Base-by-base conservation (phyloP, 75 land plant genomes). In the Cunninghamia lanceolata region DNA sequence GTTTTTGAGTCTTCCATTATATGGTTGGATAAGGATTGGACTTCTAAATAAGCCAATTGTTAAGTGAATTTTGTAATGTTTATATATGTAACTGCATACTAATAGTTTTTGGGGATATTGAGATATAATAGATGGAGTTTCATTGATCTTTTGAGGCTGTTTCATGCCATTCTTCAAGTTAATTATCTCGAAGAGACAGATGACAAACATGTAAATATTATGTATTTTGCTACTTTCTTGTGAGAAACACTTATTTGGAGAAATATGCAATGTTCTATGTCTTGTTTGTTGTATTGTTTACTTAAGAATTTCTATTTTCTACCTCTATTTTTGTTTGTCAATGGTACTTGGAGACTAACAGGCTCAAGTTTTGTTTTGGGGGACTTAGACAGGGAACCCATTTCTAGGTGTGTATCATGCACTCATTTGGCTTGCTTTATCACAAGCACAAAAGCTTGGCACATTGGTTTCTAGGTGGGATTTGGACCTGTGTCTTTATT, bases 91-190 rank as follows among this genome's bases (percentile, higher is more conserved):
- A 80, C 50, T 4, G 45, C 30, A n/a, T 71, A 11, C 30, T 80
- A n/a, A 28, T 10, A 80, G 9, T 80, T 45, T 80, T 2, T 71
- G 75, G 47, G 15, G 50, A 10, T 80, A 71, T 21, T 80, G 82
- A 45, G 82, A 2, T 80, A 32, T 45, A 43, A 80, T 39, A 43
- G 50, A n/a, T 80, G 50, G 8, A n/a, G 47, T 80, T 10, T 43
- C 21, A 10, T 45, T 9, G 13, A 19, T 45, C 30, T 80, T 42
- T n/a, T 45, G 30, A 45, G 50, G 75, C 34, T 32, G 32, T 80
- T 80, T 80, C 46, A 80, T 80, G 82, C 50, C 82, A 80, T 42
- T 80, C 47, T 28, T 42, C 10, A n/a, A 28, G 82, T 80, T 9
- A 32, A 45, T 28, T 28, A 45, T 45, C 47, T 10, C 45, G 11